Evolutionary conservation across 2,329 filamentous ascomycete genomes (phyloP).

Genomic region (Dothideomycetes sp.): DNA sequence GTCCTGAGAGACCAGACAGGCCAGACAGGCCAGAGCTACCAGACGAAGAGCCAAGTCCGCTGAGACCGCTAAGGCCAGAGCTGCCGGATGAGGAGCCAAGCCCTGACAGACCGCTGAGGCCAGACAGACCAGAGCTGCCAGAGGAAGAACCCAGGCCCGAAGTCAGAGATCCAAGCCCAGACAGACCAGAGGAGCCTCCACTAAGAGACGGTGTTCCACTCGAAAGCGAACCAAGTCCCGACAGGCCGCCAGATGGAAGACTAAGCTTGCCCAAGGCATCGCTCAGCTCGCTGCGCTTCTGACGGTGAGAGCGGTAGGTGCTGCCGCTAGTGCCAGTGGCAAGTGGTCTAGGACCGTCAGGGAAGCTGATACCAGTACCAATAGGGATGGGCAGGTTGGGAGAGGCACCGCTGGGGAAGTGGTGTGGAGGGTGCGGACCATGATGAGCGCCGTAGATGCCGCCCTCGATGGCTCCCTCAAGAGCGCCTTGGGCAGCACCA

Average conservation of each 20-base stretch:
- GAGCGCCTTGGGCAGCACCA: no score
- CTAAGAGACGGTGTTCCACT: no score
- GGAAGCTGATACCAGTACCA: no score
- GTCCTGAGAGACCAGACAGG: neutral
- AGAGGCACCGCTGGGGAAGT: no score
- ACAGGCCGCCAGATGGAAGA: constrained; percentile 1
- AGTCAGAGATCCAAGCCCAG: neutral
- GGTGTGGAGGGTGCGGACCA: no score
- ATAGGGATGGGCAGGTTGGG: no score
- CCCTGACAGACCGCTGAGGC: constrained; percentile 1
- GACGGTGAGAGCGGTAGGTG: constrained; percentile 5
- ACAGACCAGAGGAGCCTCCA: neutral
- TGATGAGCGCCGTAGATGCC: no score
- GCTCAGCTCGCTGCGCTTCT: constrained; percentile 2
- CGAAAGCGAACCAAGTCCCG: no score
- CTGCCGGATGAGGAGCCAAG: no score
- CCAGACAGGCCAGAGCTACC: constrained; percentile 1
- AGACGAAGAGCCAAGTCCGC: neutral
- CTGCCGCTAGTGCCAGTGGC: constrained; percentile 2
- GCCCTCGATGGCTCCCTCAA: no score
- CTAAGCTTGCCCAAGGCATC: neutral
- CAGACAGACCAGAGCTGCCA: neutral
- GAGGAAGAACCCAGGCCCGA: no score
- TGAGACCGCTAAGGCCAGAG: constrained; percentile 2
- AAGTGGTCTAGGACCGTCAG: no score